Evolutionary conservation across 148 eudicot species (phyloP), one percentile per base, ranked within the genome.

Genomic region (Silene latifolia): DNA sequence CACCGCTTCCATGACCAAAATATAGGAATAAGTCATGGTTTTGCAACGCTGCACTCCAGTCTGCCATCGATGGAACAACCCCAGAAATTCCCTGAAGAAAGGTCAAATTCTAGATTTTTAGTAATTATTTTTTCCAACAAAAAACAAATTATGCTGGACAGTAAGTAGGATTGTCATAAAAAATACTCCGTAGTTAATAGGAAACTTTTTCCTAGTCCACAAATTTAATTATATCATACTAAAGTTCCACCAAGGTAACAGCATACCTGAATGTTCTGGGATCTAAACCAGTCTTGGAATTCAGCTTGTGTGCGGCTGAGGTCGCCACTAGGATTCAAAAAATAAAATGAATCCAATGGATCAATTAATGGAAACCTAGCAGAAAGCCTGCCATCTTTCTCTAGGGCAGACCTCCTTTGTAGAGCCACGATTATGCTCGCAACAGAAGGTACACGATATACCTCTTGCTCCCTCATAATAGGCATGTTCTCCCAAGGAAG

Each of bases 1-100:
- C 85, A 95, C 97, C 98, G 73, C 96, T 92, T 84, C 97, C 97
- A 84, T 95, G 98, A 71, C 98, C 98, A 71, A 92, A 78, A 80
- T 95, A 95, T 71, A 91, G 81, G 80, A 90, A 95, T 14, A 95
- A 85, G 59, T 95, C 98, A 76, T 84, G 98, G 77, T 72, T 83
- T 67, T 84, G 86, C 84, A 95, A 82, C 57, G 98, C 98, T 27
- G 77, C 77, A 35, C 80, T 71, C 76, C 88, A 68, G 78, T 92
- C 98, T 83, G 89, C 86, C 42, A 87, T 80, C 25, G 92, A 78
- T 32, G 98, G 97, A 73, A 85, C 80, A 32, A 79, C 81, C 76
- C 97, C 98, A 75, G 88, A 81, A 44, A 81, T 90, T 47, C 98
- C 98, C 98, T 95, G 89, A 47, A 81, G 62, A 8, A 23, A 60